Conservation (phyloP, 2,329 filamentous ascomycete species). For the Xylaria hypoxylon region DNA sequence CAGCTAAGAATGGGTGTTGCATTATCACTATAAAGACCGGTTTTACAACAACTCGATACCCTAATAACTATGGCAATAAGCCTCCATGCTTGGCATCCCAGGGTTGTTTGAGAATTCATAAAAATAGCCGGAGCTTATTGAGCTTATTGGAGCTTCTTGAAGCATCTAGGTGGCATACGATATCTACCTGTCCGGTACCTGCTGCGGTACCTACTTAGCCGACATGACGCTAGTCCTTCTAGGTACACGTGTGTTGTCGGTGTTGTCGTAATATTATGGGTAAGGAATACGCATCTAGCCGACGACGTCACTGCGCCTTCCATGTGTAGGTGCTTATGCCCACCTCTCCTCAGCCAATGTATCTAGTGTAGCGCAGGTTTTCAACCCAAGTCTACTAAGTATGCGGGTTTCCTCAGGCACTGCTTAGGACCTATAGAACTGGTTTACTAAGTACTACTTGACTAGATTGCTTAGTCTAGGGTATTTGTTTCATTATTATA, state of each 20-base stretch:
- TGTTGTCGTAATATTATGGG: conserved; percentile 12
- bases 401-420: not conserved
- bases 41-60: no score
- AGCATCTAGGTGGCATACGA: not conserved
- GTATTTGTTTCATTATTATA: conserved; percentile 11
- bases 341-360: conserved; percentile 9
- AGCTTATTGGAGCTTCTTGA: not conserved
- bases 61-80: no score
- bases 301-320: conserved; percentile 32
- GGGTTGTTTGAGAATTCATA: not conserved
- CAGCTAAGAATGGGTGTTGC: no score
- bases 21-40: no score
- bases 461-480: not conserved
- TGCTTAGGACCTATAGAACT: not conserved
- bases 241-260: not conserved
- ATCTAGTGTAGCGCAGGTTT: conserved; percentile 10
- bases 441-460: no score
- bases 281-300: conserved; percentile 16
- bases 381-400: no score
- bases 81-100: no score
- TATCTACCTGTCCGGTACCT: not conserved
- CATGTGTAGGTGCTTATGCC: conserved; percentile 24
- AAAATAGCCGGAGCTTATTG: conserved; percentile 13
- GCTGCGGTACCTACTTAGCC: conserved; percentile 8
- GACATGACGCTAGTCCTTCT: not conserved